Percentiles rank a stretch among this genome's conserved stretches.
Evolutionary conservation across 768 basidiomycete species (phyloP).

Genomic region (Auriscalpium microsporum): DNA sequence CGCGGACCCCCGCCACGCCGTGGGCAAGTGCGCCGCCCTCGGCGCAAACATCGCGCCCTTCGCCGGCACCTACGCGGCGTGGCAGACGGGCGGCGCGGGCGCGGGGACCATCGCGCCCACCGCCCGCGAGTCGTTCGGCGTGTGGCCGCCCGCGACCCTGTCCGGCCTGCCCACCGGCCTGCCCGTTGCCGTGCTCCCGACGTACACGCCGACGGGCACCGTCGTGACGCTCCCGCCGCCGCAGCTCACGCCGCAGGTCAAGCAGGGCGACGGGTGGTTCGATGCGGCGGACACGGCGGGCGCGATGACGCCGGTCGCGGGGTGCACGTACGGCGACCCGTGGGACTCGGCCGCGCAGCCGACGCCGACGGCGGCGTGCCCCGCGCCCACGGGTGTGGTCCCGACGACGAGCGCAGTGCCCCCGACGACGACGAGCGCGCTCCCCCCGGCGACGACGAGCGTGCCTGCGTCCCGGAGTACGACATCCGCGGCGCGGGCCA

Average conservation of each 20-base stretch:
- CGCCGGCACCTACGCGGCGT: slow-evolving; percentile 44
- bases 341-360: slow-evolving; percentile 28
- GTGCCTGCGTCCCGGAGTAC: neutral
- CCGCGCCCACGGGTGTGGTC: neutral
- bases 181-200: slow-evolving; percentile 35
- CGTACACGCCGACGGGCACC: slow-evolving; percentile 55
- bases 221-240: slow-evolving; percentile 49
- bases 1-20: slow-evolving; percentile 52
- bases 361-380: slow-evolving; percentile 13
- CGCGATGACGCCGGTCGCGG: slow-evolving; percentile 51
- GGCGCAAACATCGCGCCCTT: slow-evolving; percentile 30
- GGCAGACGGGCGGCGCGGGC: slow-evolving; percentile 62
- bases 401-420: neutral
- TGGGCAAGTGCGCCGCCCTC: slow-evolving; percentile 57
- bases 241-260: slow-evolving; percentile 37
- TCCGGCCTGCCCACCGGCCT: slow-evolving; percentile 29
- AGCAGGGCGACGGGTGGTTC: slow-evolving; percentile 49
- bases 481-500: too few species aligned
- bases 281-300: slow-evolving; percentile 39
- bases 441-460: too few species aligned
- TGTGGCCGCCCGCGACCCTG: slow-evolving; percentile 50
- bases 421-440: neutral
- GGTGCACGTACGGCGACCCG: slow-evolving; percentile 56
- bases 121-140: slow-evolving; percentile 32
- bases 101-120: slow-evolving; percentile 39